phyloP scores from a whole-genome alignment of 306 rosid genomes.

The Hippophae gyantsensis region DNA sequence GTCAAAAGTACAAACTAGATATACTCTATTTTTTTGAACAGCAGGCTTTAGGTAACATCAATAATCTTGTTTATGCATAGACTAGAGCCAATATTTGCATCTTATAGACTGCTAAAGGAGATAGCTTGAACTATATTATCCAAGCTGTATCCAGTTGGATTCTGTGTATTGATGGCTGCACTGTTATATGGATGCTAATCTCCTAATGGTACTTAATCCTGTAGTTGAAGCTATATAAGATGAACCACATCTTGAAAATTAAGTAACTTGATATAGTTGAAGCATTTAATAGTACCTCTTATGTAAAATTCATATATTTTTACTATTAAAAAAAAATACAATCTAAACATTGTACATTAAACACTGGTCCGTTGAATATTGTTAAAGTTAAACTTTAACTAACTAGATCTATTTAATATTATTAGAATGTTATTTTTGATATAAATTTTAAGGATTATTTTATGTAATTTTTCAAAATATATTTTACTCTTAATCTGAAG shows the following conservation, averaged over 20 bases:
- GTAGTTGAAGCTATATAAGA: neutral
- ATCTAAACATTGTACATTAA: too few relatives aligned
- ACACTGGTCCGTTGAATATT: too few relatives aligned
- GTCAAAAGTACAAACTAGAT: too few relatives aligned
- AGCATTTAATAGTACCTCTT: neutral
- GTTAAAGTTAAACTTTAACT: too few relatives aligned
- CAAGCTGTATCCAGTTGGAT: neutral
- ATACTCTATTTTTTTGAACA: neutral
- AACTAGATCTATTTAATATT: too few relatives aligned
- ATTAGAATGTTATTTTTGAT: too few relatives aligned
- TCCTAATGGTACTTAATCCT: neutral
- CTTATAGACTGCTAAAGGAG: neutral
- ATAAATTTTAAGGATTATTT: too few relatives aligned
- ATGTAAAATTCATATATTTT: neutral
- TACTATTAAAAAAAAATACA: too few relatives aligned
- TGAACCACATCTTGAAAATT: neutral
- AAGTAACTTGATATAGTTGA: neutral
- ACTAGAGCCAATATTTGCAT: neutral
- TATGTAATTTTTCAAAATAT: too few relatives aligned
- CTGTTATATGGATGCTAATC: neutral
- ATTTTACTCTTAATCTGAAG: neutral
- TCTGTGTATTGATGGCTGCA: neutral
- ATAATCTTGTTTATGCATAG: neutral
- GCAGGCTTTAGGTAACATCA: neutral
- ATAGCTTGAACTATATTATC: neutral